Evolutionary conservation across 2,329 filamentous ascomycete species (phyloP), one percentile per base, ranked within the genome.

Genomic region (Tricladium varicosporioides): DNA sequence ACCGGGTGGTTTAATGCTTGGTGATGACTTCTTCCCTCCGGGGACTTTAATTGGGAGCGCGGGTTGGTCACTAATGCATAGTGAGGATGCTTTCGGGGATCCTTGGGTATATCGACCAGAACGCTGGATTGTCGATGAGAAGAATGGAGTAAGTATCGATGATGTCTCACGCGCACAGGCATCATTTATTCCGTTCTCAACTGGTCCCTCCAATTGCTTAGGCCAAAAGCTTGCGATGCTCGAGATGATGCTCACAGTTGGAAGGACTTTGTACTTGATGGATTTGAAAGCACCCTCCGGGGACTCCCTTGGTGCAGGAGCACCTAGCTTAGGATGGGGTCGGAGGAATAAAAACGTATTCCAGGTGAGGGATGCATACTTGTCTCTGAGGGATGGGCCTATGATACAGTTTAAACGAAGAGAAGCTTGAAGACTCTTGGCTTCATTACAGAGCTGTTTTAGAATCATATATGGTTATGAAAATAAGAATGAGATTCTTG

Each of bases 71-170:
- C 60, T 69, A 1, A 70, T 74, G 36, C 54, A 57, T 32, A 44
- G 53, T 14, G 18, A 54, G 31, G 51, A 53, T 11, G 15, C 76
- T 67, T 78, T 74, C 65, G 72, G 72, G 1, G 63, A 72, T 44
- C 22, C 54, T n/a, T 46, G n/a, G n/a, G n/a, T 53, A 45, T 62
- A 45, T 18, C 51, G 57, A 33, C 60, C 60, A 1, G 61, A 63
- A 42, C 60, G 61, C 11, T 63, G 60, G 61, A 59, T 60, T 15
- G 22, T 31, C 14, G 52, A 60, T 40, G 33, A 54, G 10, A 32
- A 18, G 8, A 53, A 19, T 31, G 60, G 58, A 1, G 54, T 59
- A 10, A 56, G 60, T 10, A 18, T 22, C 2, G 60, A 60, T 48
- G 44, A 62, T 51, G 49, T 63, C 5, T 40, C 54, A 45, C n/a